A percentile compares a stretch with the other conserved stretches of the same genome.
These are phyloP conservation scores for Sphaerobolus stellatus DNA, from an alignment of 1,284 basidiomycete species.

Conservation along the genomic window DNA sequence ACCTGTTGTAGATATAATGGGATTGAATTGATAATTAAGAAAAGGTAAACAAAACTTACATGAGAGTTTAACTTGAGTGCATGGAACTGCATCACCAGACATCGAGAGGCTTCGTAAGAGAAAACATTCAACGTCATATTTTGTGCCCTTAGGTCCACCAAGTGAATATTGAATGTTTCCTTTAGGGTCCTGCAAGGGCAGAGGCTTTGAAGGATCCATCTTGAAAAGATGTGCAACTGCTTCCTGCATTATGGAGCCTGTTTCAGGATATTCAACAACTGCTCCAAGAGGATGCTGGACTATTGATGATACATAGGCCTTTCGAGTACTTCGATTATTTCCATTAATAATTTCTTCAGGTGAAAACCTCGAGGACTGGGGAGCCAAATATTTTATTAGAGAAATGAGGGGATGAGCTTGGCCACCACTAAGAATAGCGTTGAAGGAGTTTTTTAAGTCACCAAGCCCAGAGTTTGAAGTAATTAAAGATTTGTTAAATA, in stretches of 20 bases:
- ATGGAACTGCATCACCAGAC: background rate
- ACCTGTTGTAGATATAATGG: background rate
- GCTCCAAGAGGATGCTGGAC: constrained; percentile 5
- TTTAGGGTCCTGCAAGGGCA: background rate
- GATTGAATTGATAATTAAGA: background rate
- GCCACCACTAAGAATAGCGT: too few species aligned
- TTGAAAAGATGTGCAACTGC: background rate
- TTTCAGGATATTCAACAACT: constrained; percentile 9
- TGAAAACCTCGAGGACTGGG: background rate
- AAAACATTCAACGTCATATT: background rate
- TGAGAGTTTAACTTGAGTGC: background rate
- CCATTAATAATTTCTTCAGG: background rate
- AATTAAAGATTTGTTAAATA: too few species aligned
- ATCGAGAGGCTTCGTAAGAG: background rate
- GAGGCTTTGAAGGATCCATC: background rate
- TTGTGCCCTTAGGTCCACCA: background rate
- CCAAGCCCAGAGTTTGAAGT: too few species aligned
- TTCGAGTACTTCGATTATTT: background rate
- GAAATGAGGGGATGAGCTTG: too few species aligned
- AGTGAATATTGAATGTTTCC: constrained; percentile 1
- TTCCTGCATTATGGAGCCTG: background rate
- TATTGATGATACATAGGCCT: background rate
- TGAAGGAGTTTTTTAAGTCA: too few species aligned
- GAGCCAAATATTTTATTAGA: background rate
- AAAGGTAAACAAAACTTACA: background rate